Evolutionary conservation across 2,329 filamentous ascomycete species (phyloP), one percentile per base, ranked within the genome.

Genomic region (Myriosclerotinia scirpicola): DNA sequence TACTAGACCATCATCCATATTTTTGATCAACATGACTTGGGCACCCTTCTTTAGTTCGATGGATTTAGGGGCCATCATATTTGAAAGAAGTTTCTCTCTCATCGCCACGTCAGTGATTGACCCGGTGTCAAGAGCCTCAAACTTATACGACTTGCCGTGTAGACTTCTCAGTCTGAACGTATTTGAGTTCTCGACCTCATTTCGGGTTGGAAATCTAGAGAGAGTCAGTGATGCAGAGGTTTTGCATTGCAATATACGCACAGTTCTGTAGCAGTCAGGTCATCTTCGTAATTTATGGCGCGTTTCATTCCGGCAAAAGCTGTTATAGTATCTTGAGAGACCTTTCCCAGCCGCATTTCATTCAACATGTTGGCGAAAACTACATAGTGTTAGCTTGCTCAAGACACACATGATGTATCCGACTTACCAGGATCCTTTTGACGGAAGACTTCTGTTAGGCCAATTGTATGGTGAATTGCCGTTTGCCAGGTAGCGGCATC

Each of bases 11-110:
- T 97, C 92, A 75, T 99, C 95, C 80, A 98, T 89, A 73, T 99
- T 99, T 78, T 99, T 99, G 82, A 99, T 97, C n/a, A 99, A 82
- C 95, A 99, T 99, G 54, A 99, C 96, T 76, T 99, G 96, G 0
- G 95, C 92, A 12, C 93, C 92, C 69, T 95, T 89, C 78, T 97
- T 98, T 40, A 99, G 80, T 44, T 90, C 87, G 26, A 99, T 85
- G 0, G 79, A 76, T 72, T 90, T 89, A 0, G 95, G 93, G 0
- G 95, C 93, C 91, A 99, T 97, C 86, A 96, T 96, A 75, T 94
- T 97, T 7, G 85, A 79, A 7, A 99, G 81, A 0, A 98, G 79
- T 75, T 88, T 93, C 55, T 96, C 92, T 42, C 91, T 88, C 48
- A 89, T 78, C 0, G 81, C 79, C 22, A 83, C 82, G 70, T 97